Base-by-base conservation (phyloP, 2,329 filamentous ascomycete species). In the Aspergillus chevalieri region DNA sequence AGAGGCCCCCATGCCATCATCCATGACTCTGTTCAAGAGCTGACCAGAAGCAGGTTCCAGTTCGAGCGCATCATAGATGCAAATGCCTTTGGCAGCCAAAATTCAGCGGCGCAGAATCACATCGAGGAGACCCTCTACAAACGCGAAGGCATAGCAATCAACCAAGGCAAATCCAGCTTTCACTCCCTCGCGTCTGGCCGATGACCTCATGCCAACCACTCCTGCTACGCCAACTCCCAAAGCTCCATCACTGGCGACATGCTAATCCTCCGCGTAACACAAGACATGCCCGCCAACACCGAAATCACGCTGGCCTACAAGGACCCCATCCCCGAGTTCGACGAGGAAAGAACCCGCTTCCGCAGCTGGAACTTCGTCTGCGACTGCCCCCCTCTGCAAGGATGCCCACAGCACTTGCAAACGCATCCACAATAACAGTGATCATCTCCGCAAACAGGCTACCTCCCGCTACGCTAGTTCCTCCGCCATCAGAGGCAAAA, bases 241-340 rank as follows among this genome's bases (percentile, higher is more conserved):
- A 74, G 74, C 14, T 61, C 71, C 1, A 81, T 80, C 57, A 77
- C 82, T 34, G 78, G 79, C 2, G 78, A 83, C 55, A 71, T 82
- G 66, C 67, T 72, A 53, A 68, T 81, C 6, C 46, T 81, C 19
- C 74, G 76, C 6, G 78, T 79, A 0, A 62, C 70, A 0, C 56
- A 55, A 8, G 70, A 78, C 41, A 59, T 82, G 0, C 53, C 66
- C 0, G 53, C 71, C 0, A 65, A 66, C 24, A 72, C 76, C 0
- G 78, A 83, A 58, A 54, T 83, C 6, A 56, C 59, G 1, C 71
- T 74, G 48, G 54, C 54, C 43, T 80, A 80, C 53, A 48, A 54
- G 3, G 14, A 47, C 2, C 59, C 65, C 1, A 9, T 49, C 5
- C 28, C 28, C n/a, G 48, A 52, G 5, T 12, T 48, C 6, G 12